Conservation (phyloP, 106 monocot genomes). For the Dendrobium catenatum region DNA sequence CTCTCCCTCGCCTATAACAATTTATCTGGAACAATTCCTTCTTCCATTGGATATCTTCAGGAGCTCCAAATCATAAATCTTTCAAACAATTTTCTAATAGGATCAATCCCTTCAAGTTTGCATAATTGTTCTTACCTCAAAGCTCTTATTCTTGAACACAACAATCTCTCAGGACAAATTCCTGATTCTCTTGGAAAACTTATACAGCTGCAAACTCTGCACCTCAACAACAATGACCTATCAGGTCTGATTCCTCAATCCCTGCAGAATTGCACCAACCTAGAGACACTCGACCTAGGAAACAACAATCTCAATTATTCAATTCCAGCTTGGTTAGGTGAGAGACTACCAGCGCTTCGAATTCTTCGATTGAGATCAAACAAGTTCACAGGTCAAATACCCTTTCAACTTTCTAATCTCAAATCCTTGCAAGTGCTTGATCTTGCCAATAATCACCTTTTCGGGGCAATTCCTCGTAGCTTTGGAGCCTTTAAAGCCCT, state of each 20-base stretch:
- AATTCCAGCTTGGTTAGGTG: constrained; percentile 13
- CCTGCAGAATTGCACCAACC: neutral
- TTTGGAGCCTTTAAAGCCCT: constrained; percentile 6
- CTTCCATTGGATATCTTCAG: constrained; percentile 27
- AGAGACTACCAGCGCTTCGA: neutral
- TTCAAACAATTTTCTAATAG: neutral
- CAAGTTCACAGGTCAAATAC: neutral
- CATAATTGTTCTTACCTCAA: constrained; percentile 11
- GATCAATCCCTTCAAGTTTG: neutral
- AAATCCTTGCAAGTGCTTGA: constrained; percentile 2
- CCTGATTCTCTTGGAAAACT: neutral
- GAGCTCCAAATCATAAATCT: constrained; percentile 26
- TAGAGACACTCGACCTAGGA: constrained; percentile 10
- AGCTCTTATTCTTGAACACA: constrained; percentile 9
- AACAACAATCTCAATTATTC: constrained; percentile 1
- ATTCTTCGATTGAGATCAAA: constrained; percentile 5
- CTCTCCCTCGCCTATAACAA: constrained; percentile 34
- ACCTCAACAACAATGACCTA: constrained; percentile 7
- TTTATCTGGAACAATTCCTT: constrained; percentile 8
- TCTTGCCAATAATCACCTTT: neutral
- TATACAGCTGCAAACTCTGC: constrained; percentile 3
- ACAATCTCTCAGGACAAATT: neutral
- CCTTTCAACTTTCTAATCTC: constrained; percentile 3
- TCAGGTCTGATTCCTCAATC: constrained; percentile 6
- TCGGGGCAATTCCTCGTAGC: neutral